Evolutionary conservation across 1,284 basidiomycete genomes (phyloP).

Genomic region (Gomphus bonarii): DNA sequence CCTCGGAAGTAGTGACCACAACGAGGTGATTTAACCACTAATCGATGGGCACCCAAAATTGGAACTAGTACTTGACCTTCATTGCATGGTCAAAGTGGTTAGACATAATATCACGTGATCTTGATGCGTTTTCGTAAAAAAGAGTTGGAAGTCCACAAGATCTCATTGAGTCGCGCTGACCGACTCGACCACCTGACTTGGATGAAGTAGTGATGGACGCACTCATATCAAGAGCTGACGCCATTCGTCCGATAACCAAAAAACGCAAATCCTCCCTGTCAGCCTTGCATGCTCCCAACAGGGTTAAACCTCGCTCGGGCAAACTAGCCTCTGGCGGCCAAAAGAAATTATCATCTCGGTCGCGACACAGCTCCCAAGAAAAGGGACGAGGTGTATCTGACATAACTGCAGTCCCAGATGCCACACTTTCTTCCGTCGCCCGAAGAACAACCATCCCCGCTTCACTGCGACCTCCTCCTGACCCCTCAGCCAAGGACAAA

Average conservation of each 20-base stretch:
- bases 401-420: conserved; percentile 28
- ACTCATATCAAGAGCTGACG: conserved; percentile 60
- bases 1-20: conserved; percentile 5
- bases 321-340: conserved; percentile 4
- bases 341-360: neutral
- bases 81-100: neutral
- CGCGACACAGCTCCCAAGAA: neutral
- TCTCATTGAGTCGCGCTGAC: neutral
- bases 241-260: conserved; percentile 37
- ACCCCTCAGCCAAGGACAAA: conserved; percentile 31
- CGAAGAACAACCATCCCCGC: conserved; percentile 46
- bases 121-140: neutral
- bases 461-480: conserved; percentile 41
- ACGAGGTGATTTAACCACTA: conserved; percentile 11
- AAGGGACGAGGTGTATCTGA: conserved; percentile 9
- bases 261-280: conserved; percentile 1
- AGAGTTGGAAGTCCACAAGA: neutral
- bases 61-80: neutral
- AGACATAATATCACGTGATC: neutral
- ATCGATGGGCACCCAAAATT: conserved; percentile 3
- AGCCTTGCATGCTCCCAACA: conserved; percentile 13
- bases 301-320: conserved; percentile 10
- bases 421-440: conserved; percentile 49
- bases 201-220: conserved; percentile 42
- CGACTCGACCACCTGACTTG: neutral